Base-by-base conservation (phyloP, 2,329 filamentous ascomycete genomes). In the Fusarium decemcellulare region DNA sequence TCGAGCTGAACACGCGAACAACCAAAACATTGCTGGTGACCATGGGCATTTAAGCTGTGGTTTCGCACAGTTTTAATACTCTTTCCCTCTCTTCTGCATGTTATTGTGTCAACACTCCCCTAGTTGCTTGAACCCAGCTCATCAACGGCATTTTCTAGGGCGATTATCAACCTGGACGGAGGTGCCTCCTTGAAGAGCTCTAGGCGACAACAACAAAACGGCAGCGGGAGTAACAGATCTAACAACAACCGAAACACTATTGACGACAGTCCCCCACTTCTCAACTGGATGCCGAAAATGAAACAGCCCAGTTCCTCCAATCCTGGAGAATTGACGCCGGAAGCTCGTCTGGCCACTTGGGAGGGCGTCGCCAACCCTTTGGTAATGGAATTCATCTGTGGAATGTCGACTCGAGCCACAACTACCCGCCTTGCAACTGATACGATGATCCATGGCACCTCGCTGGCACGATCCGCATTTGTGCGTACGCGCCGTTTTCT, bases 361-460 rank as follows among this genome's bases (percentile, higher is more conserved):
- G n/a, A 62, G 30, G 30, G 30, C n/a, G 36, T 58, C 5, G 15
- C 30, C 18, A 32, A 23, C 3, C 62, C 62, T 8, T 15, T 7
- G 7, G 55, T 58, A 12, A 37, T 59, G 10, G 52, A 60, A n/a
- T 59, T 62, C 23, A 23, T 44, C 2, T 48, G 58, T 9, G 34
- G 23, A 10, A 36, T 23, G 39, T n/a, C 48, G 36, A 23, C 12
- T 2, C 9, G 27, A 34, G 37, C 34, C 12, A 12, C 44, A 16
- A 39, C 23, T 23, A 23, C 23, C 23, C 23, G 23, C 5, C 23
- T 23, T 23, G 23, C 23, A 23, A 23, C 23, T 23, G 14, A 42
- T 4, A 16, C 9, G 15, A 15, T 53, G 23, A 55, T 51, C 6
- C 15, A 7, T 8, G 18, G 18, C 23, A 40, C 42, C 14, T 12